Evolutionary conservation across 163 green algal genomes (phyloP).

Genomic region (Scenedesmus sp.): DNA sequence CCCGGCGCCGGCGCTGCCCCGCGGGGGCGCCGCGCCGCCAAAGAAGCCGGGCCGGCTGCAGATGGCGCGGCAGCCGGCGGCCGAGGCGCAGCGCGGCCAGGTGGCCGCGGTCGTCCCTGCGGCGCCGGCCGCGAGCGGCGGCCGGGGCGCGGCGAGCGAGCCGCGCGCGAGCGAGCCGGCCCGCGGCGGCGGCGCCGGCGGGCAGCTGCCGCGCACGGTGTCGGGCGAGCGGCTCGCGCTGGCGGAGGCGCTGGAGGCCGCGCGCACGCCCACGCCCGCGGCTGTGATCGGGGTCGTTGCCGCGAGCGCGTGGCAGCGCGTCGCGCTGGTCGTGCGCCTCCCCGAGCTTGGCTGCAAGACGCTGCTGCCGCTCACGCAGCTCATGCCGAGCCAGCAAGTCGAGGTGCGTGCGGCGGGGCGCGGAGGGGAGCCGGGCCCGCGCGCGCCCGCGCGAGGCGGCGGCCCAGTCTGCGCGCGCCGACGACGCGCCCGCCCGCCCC

Average conservation of each 20-base stretch:
- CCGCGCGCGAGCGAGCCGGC: too few species aligned
- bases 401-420: neutral
- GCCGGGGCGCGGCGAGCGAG: too few species aligned
- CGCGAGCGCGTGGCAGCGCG: neutral
- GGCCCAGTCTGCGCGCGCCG: too few species aligned
- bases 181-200: too few species aligned
- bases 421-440: too few species aligned
- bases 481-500: too few species aligned
- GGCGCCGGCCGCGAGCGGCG: too few species aligned
- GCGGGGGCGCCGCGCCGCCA: too few species aligned
- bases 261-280: neutral
- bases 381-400: conserved; percentile 13
- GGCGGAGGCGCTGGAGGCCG: neutral
- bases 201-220: conserved; percentile 14
- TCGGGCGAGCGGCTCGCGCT: neutral
- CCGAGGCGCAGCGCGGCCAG: neutral
- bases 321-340: neutral
- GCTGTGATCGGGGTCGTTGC: conserved; percentile 5
- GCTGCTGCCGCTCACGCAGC: neutral
- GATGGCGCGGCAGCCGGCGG: neutral
- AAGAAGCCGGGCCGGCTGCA: neutral
- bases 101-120: too few species aligned
- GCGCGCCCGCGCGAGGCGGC: too few species aligned
- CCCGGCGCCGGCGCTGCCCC: too few species aligned
- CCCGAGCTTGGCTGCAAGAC: neutral